phyloP scores from a whole-genome alignment of 345 rosid genomes.

The Salix suchowensis region DNA sequence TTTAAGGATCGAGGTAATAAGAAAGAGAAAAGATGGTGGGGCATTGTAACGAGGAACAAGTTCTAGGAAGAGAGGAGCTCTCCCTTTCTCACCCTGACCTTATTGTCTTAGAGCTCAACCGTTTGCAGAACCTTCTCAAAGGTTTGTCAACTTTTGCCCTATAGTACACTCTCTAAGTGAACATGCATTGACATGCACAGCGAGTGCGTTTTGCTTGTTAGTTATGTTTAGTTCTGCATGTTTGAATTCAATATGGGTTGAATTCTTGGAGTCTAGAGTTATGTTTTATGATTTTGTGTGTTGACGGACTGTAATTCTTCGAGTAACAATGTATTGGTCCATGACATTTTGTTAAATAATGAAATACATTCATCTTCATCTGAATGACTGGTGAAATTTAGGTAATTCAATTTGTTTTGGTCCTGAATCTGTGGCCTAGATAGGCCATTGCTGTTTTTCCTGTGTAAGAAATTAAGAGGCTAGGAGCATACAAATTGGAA shows the following conservation, averaged over 20 bases:
- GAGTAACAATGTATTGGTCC: too few species aligned
- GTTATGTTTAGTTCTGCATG: not conserved
- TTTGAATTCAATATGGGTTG: not conserved
- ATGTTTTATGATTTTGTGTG: too few species aligned
- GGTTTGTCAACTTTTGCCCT: slow-evolving; percentile 29
- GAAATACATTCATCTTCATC: too few species aligned
- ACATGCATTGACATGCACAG: not conserved
- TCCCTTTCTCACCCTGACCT: slow-evolving; percentile 48
- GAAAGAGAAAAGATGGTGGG: slow-evolving; percentile 31
- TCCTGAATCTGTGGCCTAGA: not conserved
- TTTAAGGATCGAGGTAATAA: not conserved
- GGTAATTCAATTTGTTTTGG: not conserved
- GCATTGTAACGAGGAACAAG: slow-evolving; percentile 22
- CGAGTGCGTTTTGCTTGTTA: too few species aligned
- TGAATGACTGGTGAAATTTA: not conserved
- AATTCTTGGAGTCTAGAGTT: not conserved
- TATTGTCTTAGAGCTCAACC: slow-evolving; percentile 60
- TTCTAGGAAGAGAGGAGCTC: slow-evolving; percentile 22
- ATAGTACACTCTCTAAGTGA: not conserved
- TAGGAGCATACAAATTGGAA: not conserved
- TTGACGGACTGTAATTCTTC: too few species aligned
- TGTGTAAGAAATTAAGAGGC: not conserved
- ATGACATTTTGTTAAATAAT: too few species aligned
- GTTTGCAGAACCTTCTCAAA: slow-evolving; percentile 60
- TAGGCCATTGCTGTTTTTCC: not conserved